Evolutionary conservation across 768 basidiomycete species (phyloP).

Genomic region (Lyophyllum shimeji): DNA sequence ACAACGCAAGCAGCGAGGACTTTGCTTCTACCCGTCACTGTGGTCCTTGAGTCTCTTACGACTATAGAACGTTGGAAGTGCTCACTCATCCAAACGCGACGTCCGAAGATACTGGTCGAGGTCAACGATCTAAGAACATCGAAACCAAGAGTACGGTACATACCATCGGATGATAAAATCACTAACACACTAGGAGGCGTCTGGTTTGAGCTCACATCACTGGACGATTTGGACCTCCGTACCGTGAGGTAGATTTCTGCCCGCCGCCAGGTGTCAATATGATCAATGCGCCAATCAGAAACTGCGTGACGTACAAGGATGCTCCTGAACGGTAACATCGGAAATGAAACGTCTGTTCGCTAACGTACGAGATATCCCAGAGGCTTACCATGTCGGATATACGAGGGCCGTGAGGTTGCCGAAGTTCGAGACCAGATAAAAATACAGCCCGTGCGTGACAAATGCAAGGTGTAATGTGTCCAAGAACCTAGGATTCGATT

Average conservation of each 20-base stretch:
- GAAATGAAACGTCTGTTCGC: neutral
- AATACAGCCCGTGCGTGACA: constrained; percentile 13
- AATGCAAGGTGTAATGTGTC: constrained; percentile 16
- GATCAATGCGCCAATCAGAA: neutral
- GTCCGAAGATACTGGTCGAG: constrained; percentile 21
- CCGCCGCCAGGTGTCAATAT: neutral
- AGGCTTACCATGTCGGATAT: constrained; percentile 27
- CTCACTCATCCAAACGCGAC: constrained; percentile 28
- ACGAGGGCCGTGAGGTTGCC: constrained; percentile 21
- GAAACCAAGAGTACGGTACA: no score
- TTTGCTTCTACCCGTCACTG: constrained; percentile 20
- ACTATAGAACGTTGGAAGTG: neutral
- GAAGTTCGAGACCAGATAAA: constrained; percentile 15
- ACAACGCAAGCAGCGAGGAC: constrained; percentile 19
- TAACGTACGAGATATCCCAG: neutral
- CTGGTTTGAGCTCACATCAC: neutral
- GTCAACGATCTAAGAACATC: neutral
- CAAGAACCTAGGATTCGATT: constrained; percentile 8
- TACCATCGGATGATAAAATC: constrained; percentile 32
- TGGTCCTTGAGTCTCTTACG: neutral
- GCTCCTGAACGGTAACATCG: constrained; percentile 5
- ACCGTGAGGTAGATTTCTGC: constrained; percentile 15
- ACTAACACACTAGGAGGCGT: constrained; percentile 16
- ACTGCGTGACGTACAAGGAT: constrained; percentile 8
- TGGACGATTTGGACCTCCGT: neutral